phyloP scores from a whole-genome alignment of 257 asterid species.

The Nicotiana paniculata region DNA sequence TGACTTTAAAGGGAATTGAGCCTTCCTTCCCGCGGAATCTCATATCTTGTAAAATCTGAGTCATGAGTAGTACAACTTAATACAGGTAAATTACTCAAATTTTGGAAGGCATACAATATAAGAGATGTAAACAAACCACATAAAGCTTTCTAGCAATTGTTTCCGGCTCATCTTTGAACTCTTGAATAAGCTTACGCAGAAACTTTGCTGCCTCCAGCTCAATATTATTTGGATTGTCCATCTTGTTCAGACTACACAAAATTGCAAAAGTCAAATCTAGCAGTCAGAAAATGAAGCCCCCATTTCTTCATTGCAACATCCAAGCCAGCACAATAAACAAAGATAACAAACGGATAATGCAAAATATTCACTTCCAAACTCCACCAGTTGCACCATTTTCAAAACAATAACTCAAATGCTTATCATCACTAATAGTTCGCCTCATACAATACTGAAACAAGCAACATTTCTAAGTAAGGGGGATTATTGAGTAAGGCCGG shows the following conservation, averaged over 20 bases:
- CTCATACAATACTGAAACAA: not conserved
- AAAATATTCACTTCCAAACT: not conserved
- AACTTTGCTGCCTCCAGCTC: constrained; percentile 98
- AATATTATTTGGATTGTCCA: constrained; percentile 78
- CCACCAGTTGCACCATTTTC: not conserved
- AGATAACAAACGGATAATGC: not conserved
- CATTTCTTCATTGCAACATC: not conserved
- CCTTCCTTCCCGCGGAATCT: constrained; percentile 91
- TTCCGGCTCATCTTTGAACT: constrained; percentile 89
- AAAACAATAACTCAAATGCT: not conserved
- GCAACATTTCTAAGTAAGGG: not conserved
- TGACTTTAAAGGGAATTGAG: constrained; percentile 94
- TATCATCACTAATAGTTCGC: not conserved
- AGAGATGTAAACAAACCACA: constrained; percentile 52
- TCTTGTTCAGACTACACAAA: constrained; percentile 27
- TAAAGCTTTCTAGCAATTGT: constrained; percentile 92
- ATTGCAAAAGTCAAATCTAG: not conserved
- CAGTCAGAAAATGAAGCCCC: not conserved
- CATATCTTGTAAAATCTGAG: constrained; percentile 96
- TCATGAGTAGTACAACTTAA: constrained; percentile 1
- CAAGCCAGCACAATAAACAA: not conserved
- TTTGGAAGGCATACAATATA: constrained; percentile 1
- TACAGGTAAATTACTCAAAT: not conserved
- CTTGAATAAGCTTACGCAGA: constrained; percentile 91
- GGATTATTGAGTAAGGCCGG: not conserved